phyloP scores from a whole-genome alignment of 371 early-diverging fungal genomes.

The Syncephalastrum sp. region DNA sequence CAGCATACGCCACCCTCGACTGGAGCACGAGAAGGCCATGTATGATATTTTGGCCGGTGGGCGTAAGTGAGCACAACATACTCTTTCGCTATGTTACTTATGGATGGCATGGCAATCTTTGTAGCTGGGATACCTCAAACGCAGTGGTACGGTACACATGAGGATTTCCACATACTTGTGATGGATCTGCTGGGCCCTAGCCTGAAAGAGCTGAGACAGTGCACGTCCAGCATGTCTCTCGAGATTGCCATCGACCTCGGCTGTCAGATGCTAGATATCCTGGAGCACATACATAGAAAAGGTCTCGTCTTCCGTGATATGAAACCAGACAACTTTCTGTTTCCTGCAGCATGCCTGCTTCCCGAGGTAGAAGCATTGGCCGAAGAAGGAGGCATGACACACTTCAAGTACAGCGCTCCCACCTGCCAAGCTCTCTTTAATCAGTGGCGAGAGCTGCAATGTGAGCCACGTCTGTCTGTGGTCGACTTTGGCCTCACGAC shows the following conservation, averaged over 20 bases:
- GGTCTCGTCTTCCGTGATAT: constrained; percentile 77
- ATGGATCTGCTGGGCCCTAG: constrained; percentile 97
- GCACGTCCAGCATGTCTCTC: constrained; percentile 44
- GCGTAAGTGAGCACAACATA: constrained; percentile 33
- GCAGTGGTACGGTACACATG: constrained; percentile 94
- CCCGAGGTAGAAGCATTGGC: constrained; percentile 22
- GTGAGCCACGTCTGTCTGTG: constrained; percentile 29
- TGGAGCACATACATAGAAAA: constrained; percentile 97
- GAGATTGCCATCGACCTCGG: constrained; percentile 54
- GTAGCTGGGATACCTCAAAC: constrained; percentile 79
- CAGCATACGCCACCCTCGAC: constrained; percentile 44
- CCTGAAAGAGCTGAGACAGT: constrained; percentile 82
- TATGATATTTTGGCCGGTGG: constrained; percentile 52
- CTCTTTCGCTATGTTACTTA: neutral
- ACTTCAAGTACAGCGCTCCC: constrained; percentile 6
- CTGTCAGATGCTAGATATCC: constrained; percentile 67
- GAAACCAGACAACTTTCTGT: constrained; percentile 98
- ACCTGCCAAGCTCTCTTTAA: constrained; percentile 19
- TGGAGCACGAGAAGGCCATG: constrained; percentile 49
- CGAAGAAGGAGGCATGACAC: neutral
- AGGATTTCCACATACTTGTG: constrained; percentile 86
- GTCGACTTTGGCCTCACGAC: constrained; percentile 61
- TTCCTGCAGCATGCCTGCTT: constrained; percentile 34
- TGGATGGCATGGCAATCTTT: neutral
- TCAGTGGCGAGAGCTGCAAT: constrained; percentile 16